Base-by-base conservation (phyloP, 169 alveolate species). In the Plasmodium billcollinsi region DNA sequence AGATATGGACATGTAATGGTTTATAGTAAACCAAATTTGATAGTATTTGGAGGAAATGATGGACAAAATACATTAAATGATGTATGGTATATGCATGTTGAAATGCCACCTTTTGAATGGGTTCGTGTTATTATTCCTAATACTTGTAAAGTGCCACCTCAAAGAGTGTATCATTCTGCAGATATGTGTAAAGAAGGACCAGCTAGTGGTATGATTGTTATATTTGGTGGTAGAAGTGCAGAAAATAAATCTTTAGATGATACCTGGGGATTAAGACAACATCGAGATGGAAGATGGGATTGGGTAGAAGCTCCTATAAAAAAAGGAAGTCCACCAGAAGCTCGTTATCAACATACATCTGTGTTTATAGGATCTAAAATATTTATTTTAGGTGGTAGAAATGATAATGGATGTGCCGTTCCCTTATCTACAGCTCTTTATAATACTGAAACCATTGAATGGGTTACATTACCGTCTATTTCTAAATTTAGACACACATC, bases 211-310 rank as follows among this genome's bases (percentile, higher is more conserved):
- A 99, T 99, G 99, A 97, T 98, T 94, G 99, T 98, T 11, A 96
- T 98, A 45, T 98, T 98, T 93, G 99, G 99, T 26, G 99, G 99
- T 29, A 93, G 99, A 86, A 96, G 98, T 21, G 94, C 97, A 20
- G 99, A 98, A 85, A 95, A 96, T 92, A 90, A 93, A 80, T 98
- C 99, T 2, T 92, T 98, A 89, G 97, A 97, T 89, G 99, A 99
- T 91, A 96, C 99, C 14, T 99, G 99, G 99, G 99, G 99, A 9
- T 95, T 98, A 47, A 96, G 99, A 90, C 99, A 98, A 91, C 99
- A 98, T 91, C 96, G 99, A 74, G 99, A 99, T 91, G 99, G 99
- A 14, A 96, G 99, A 69, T 99, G 99, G 99, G 99, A 99, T 93
- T 99, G 99, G 99, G 99, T 99, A 43, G 98, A 96, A 88, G 99